These are phyloP conservation scores for Mycena amicta DNA, from an alignment of 768 basidiomycete genomes.

Conservation along the genomic window DNA sequence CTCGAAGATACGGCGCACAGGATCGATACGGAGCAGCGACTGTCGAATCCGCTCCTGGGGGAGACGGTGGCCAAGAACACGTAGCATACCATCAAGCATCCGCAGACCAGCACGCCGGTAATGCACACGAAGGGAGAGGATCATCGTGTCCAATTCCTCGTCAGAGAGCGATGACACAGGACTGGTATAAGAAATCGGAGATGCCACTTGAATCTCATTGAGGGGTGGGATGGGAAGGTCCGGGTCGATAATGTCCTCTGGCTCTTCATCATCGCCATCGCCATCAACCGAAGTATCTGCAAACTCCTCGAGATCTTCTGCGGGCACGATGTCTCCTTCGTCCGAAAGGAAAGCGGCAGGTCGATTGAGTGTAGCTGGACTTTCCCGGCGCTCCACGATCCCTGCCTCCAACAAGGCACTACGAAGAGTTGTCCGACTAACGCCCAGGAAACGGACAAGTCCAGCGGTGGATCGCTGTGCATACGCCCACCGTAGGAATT, in stretches of 20 bases:
- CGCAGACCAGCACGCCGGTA: background rate
- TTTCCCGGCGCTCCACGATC: slow-evolving; percentile 21
- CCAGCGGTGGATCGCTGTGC: slow-evolving; percentile 20
- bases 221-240: slow-evolving; percentile 13
- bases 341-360: background rate
- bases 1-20: slow-evolving; percentile 15
- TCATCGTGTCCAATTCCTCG: background rate
- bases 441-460: slow-evolving; percentile 16
- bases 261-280: slow-evolving; percentile 2
- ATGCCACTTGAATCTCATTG: background rate
- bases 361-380: background rate
- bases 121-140: background rate
- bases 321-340: background rate
- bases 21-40: slow-evolving; percentile 16
- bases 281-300: background rate
- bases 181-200: background rate
- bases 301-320: slow-evolving; percentile 12
- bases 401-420: slow-evolving; percentile 25
- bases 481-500: slow-evolving; percentile 23
- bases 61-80: background rate
- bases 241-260: background rate
- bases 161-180: background rate
- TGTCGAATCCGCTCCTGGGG: slow-evolving; percentile 1
- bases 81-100: background rate
- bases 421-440: slow-evolving; percentile 17